A percentile compares a stretch with the other conserved stretches of the same genome.
Conservation (phyloP, 257 asterid genomes). For the Petunia secreta region DNA sequence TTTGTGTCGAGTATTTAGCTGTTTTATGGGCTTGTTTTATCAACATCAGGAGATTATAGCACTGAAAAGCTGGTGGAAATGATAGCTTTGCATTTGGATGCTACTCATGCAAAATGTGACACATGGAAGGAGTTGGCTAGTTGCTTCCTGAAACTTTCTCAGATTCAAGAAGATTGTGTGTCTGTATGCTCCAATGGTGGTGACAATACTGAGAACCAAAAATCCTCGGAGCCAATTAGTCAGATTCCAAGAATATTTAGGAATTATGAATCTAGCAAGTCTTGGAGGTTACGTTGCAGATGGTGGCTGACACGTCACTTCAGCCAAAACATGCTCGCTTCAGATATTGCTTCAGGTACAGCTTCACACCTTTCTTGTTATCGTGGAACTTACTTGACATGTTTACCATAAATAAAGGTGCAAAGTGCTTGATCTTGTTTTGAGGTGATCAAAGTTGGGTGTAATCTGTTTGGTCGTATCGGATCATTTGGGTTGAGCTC, state of each 20-base stretch:
- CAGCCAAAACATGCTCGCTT: slow-evolving; percentile 44
- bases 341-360: slow-evolving; percentile 73
- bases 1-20: not conserved
- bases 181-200: slow-evolving; percentile 52
- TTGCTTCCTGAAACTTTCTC: slow-evolving; percentile 64
- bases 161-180: slow-evolving; percentile 62
- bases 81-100: slow-evolving; percentile 85
- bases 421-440: not conserved
- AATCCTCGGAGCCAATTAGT: slow-evolving; percentile 33
- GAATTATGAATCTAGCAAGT: slow-evolving; percentile 43
- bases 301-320: slow-evolving; percentile 93
- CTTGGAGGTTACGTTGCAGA: slow-evolving; percentile 78
- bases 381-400: slow-evolving; percentile 7
- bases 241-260: slow-evolving; percentile 62
- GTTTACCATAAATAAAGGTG: not conserved
- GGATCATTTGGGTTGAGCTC: not conserved
- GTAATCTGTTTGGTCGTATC: too few relatives aligned
- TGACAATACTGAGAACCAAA: slow-evolving; percentile 33
- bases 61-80: slow-evolving; percentile 66
- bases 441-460: not conserved
- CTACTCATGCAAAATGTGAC: slow-evolving; percentile 53
- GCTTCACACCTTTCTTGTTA: not conserved
- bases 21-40: slow-evolving; percentile 4
- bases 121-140: slow-evolving; percentile 78
- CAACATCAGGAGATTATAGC: slow-evolving; percentile 64